Base-by-base conservation (phyloP, 78 protist genomes). In the Capsaspora owczarzaki region DNA sequence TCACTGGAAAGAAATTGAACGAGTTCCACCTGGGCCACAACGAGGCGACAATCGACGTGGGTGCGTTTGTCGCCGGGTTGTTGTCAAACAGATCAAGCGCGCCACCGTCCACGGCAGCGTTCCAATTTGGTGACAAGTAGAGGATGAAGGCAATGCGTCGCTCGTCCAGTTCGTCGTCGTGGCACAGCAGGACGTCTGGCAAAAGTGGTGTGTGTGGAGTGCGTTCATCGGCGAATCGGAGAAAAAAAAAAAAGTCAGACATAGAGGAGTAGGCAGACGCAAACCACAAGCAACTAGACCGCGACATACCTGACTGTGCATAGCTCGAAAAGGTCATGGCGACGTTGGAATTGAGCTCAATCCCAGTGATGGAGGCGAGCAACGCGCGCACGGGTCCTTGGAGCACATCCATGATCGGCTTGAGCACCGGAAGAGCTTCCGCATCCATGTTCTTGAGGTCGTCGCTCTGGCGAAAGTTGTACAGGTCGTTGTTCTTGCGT, bases 101-200 rank as follows among this genome's bases (percentile, higher is more conserved):
- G 3, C 81, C 81, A 19, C 81, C 81, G 2, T 60, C 81, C 23
- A 2, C 51, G 25, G 37, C 71, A 0, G 5, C 31, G 66, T 16
- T 46, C 80, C 80, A 77, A 56, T 53, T 16, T 2, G 43, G 56
- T 23, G 61, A 70, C 42, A 77, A 3, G 25, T 77, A 77, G 35
- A 77, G 20, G n/a, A 77, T 61, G 35, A 40, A 77, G 37, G 81
- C 81, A 37, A 60, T 10, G 19, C 49, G 60, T 1, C 81, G 81
- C 22, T 27, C 35, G 5, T 53, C 81, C 25, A 77, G 46, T 53
- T 61, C 63, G 38, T 77, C 81, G 51, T 77, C 81, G 51, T 77
- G 81, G 38, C 81, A 77, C 16, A 77, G 71, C 72, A 77, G 51
- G 44, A 38, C 1, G 44, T 66, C 74, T 33, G 31, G 46, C 12